Conservation (phyloP, 78 protist genomes). For the Tieghemostelium lacteum region DNA sequence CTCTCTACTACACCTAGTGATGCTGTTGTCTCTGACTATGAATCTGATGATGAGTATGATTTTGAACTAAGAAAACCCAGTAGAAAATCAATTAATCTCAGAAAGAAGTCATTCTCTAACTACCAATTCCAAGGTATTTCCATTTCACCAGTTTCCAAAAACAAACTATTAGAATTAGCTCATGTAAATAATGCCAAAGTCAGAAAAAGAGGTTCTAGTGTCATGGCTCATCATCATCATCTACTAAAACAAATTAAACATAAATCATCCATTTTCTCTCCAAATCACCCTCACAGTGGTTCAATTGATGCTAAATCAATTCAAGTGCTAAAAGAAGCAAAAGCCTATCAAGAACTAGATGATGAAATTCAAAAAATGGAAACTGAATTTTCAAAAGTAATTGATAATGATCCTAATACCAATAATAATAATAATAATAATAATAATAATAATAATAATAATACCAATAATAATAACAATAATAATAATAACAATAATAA, state of each 20-base stretch:
- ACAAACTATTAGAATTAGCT: conserved; percentile 25
- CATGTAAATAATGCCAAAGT: conserved; percentile 14
- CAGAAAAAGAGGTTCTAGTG: conserved; percentile 51
- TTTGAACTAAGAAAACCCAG: neutral
- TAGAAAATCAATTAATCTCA: neutral
- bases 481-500: too few relatives aligned
- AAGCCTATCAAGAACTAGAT: conserved; percentile 27
- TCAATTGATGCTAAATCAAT: conserved; percentile 32
- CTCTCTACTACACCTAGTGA: neutral
- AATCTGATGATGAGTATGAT: neutral
- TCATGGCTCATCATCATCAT: neutral
- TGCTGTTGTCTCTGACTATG: neutral
- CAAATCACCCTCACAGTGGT: neutral
- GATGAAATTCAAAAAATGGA: conserved; percentile 29
- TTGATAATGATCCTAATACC: too few relatives aligned
- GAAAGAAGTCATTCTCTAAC: neutral
- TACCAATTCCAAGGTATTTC: neutral
- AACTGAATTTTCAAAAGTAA: conserved; percentile 34
- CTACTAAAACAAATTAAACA: neutral
- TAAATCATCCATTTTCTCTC: neutral
- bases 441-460: too few relatives aligned
- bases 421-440: too few relatives aligned
- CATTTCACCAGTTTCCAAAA: conserved; percentile 23
- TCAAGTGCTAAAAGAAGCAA: conserved; percentile 21
- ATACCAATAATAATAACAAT: too few relatives aligned